Evolutionary conservation across 495 filamentous ascomycete genomes (phyloP), one percentile per base, ranked within the genome.

Genomic region (Tuber microsphaerosporum): DNA sequence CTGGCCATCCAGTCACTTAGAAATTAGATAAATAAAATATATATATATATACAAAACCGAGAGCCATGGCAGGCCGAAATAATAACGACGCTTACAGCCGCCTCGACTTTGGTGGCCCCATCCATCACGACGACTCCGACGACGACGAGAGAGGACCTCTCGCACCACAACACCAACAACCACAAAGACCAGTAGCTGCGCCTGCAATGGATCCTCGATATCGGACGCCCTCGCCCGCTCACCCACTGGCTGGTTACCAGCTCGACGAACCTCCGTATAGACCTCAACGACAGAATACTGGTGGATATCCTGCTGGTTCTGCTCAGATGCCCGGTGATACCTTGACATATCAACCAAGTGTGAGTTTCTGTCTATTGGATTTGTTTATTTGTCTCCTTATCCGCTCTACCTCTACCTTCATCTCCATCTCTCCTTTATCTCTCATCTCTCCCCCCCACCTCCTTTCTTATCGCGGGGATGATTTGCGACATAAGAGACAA

Each of bases 261-360:
- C 79, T 69, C 17, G 73, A 81, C n/a, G 80, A 81, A n/a, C n/a
- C 42, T 46, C 81, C 78, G 16, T 81, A 78, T 75, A 68, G 76
- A 17, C 81, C 75, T 5, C 79, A 77, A 69, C 75, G 81, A 70
- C 81, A 83, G 70, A 78, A 82, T 70, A 82, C 80, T 7, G 75
- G 77, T 41, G 81, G 81, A 22, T 82, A 82, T 72, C 73, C 71
- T 7, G 42, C 75, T 6, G 74, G 73, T 31, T 31, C 46, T 83
- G 79, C 75, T 77, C 79, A 39, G 78, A 79, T 72, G 72, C 79
- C 69, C 56, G 78, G 73, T 10, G 74, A 83, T 70, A 71, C 69
- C 17, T 77, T 83, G 45, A 71, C 75, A 51, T 76, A 79, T 26
- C 81, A 83, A 75, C 81, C 81, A 20, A 81, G 79, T 73, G 81